Evolutionary conservation across 306 rosid genomes (phyloP).

Genomic region (Quercus aquifolioides): DNA sequence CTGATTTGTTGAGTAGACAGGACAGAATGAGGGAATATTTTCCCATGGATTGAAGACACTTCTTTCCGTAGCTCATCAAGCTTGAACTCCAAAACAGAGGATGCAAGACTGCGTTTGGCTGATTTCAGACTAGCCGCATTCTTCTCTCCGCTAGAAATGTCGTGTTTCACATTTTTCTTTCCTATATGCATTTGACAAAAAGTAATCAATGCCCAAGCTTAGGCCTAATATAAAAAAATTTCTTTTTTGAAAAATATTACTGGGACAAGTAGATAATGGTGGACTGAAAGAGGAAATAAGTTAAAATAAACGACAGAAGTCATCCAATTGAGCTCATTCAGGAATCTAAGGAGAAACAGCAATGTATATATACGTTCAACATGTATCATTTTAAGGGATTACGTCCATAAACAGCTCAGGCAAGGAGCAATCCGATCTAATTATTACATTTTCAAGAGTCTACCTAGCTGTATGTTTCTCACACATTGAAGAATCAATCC

Average conservation of each 20-base stretch:
- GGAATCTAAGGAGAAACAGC: background rate
- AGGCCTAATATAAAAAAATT: background rate
- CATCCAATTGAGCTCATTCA: background rate
- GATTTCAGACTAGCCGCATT: slow-evolving; percentile 48
- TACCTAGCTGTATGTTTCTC: background rate
- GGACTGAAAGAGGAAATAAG: background rate
- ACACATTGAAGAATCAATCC: background rate
- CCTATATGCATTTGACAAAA: slow-evolving; percentile 32
- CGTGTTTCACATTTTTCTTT: slow-evolving; percentile 61
- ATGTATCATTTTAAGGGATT: background rate
- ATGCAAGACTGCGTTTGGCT: slow-evolving; percentile 40
- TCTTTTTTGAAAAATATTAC: background rate
- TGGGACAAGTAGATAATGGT: background rate
- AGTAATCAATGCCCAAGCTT: slow-evolving; percentile 1
- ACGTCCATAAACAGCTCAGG: background rate
- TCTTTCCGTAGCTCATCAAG: slow-evolving; percentile 78
- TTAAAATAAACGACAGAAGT: background rate
- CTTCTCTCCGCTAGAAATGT: slow-evolving; percentile 42
- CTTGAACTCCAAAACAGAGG: slow-evolving; percentile 67
- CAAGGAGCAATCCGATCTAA: background rate
- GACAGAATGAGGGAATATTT: slow-evolving; percentile 81
- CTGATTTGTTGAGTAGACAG: slow-evolving; percentile 73
- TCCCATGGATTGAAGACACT: slow-evolving; percentile 63
- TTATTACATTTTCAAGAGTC: background rate
- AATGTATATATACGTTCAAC: background rate